Evolutionary conservation across 768 basidiomycete species (phyloP), one percentile per base, ranked within the genome.

Genomic region (Boletus barrowsii): DNA sequence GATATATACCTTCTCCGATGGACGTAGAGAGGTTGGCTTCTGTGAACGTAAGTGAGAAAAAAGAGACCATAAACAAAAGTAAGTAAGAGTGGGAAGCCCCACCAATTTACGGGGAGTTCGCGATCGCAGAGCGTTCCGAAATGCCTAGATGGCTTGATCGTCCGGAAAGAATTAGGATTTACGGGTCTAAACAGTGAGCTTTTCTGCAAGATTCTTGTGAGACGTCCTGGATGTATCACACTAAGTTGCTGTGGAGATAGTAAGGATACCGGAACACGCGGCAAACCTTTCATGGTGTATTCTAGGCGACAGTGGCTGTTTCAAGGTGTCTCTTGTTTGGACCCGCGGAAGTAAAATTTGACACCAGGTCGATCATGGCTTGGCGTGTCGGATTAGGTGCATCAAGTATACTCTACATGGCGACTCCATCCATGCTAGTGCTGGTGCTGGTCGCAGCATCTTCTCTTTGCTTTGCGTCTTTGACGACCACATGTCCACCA

Each of bases 291-390:
- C 41, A 39, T 47, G 42, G 5, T 36, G 11, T 20, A 5, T 35
- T 35, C 33, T 10, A 14, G 11, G 33, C 6, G 33, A 4, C 33
- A 35, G 14, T 35, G 33, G 33, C 14, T 35, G 33, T 35, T 35
- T 10, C 33, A 29, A 29, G 29, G 15, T 15, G 13, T 13, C 35
- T 36, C n/a, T 17, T 17, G 14, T 43, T 49, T 49, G 53, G 10
- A 15, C 18, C 48, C 54, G 56, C 58, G 58, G 58, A 43, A 39
- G 30, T 30, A 59, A 57, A 58, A 18, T 3, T 17, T 17, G 22
- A 42, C 32, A n/a, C 4, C n/a, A 1, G 26, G 17, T 24, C 20
- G 42, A 44, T 50, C 47, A 39, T 35, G 47, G 32, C 36, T 20
- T 29, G 36, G 46, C 32, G 26, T 41, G 48, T 44, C 42, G 14